Conservation (phyloP, 2,329 filamentous ascomycete species). For the Xylariaceae sp. region DNA sequence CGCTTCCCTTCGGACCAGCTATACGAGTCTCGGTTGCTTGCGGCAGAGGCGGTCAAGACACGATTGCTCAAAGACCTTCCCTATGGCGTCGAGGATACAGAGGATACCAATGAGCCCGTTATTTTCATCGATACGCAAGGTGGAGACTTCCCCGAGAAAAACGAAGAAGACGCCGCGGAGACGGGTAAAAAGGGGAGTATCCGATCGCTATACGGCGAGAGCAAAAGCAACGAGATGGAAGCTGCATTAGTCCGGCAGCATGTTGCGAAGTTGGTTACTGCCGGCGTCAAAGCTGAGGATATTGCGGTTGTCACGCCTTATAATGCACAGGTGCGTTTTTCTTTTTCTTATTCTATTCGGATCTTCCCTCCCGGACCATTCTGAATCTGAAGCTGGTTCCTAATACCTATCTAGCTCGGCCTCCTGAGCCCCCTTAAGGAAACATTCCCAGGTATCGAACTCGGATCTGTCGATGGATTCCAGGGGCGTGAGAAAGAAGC, state of each 20-base stretch:
- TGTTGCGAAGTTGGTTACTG: slow-evolving; percentile 66
- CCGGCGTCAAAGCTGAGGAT: slow-evolving; percentile 74
- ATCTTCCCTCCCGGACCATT: not conserved
- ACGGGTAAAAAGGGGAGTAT: slow-evolving; percentile 43
- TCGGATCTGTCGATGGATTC: slow-evolving; percentile 97
- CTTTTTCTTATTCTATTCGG: not conserved
- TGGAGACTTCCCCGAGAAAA: slow-evolving; percentile 80
- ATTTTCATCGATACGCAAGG: slow-evolving; percentile 97
- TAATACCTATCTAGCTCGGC: slow-evolving; percentile 51
- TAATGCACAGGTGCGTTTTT: slow-evolving; percentile 68
- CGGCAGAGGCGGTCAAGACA: slow-evolving; percentile 69
- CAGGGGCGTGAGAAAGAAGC: slow-evolving; percentile 97
- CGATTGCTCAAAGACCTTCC: slow-evolving; percentile 71
- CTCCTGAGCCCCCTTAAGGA: slow-evolving; percentile 77
- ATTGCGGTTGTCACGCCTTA: slow-evolving; percentile 95
- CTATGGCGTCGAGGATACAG: slow-evolving; percentile 71
- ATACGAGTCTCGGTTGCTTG: slow-evolving; percentile 76
- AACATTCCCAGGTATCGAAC: slow-evolving; percentile 73
- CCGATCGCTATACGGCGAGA: slow-evolving; percentile 48
- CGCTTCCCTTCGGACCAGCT: slow-evolving; percentile 83
- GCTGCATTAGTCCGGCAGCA: slow-evolving; percentile 74
- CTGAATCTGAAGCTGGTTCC: slow-evolving; percentile 7
- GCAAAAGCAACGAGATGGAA: slow-evolving; percentile 71
- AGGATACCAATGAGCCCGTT: slow-evolving; percentile 81
- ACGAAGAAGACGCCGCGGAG: slow-evolving; percentile 61